Conservation (phyloP, 2,329 filamentous ascomycete genomes). For the Alternaria sp. region DNA sequence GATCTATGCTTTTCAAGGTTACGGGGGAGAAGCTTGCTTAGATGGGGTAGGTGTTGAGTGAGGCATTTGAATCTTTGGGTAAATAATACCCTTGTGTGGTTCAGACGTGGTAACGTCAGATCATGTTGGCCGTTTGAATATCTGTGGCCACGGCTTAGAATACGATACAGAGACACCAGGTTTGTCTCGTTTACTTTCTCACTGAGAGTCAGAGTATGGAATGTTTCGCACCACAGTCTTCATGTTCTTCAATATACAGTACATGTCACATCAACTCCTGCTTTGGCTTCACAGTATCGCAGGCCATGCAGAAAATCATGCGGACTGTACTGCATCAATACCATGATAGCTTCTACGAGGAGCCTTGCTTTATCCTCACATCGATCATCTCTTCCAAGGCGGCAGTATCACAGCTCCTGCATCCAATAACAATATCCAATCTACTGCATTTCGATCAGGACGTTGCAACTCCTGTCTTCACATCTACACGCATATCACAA, state of each 20-base stretch:
- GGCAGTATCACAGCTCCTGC: neutral
- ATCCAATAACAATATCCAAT: neutral
- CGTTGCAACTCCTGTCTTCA: neutral
- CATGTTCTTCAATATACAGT: neutral
- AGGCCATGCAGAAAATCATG: neutral
- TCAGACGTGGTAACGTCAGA: neutral
- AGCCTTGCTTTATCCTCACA: neutral
- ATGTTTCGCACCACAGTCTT: neutral
- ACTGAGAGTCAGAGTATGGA: neutral
- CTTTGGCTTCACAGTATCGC: neutral
- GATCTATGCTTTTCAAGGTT: conserved; percentile 57
- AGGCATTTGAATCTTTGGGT: too few relatives aligned
- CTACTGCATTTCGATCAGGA: neutral
- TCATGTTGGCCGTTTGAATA: neutral
- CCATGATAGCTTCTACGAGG: neutral
- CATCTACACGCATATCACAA: neutral
- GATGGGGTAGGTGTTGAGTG: neutral
- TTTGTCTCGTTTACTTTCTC: neutral
- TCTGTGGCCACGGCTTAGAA: neutral
- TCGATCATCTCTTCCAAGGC: neutral
- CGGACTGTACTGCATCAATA: neutral
- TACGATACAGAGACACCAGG: neutral
- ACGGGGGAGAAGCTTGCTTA: conserved; percentile 42
- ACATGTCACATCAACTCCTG: neutral
- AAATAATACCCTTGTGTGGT: neutral